phyloP scores from a whole-genome alignment of 148 eudicot species.

The Limonium bicolor region DNA sequence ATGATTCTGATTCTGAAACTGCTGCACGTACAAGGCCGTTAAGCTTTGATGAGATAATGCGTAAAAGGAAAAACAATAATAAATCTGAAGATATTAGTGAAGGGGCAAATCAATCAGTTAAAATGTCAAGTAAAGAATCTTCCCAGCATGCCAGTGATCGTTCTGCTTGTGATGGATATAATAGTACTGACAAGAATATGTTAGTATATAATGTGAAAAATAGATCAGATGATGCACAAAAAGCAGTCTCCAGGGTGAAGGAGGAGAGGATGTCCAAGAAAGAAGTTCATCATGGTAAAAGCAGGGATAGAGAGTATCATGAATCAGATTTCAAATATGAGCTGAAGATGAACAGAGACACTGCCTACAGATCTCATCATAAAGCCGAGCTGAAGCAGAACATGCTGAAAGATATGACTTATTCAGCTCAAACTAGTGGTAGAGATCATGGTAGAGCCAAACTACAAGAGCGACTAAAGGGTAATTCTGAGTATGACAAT shows the following conservation, averaged over 20 bases:
- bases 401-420: constrained; percentile 2
- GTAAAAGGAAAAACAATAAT: constrained; percentile 46
- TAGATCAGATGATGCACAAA: constrained; percentile 20
- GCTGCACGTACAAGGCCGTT: constrained; percentile 92
- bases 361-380: neutral
- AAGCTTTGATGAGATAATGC: constrained; percentile 82
- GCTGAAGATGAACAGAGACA: constrained; percentile 7
- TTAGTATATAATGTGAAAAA: constrained; percentile 11
- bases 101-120: constrained; percentile 14
- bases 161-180: constrained; percentile 8
- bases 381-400: too few relatives aligned
- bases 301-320: constrained; percentile 19
- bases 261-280: constrained; percentile 19
- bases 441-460: constrained; percentile 21
- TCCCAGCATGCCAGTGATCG: constrained; percentile 7
- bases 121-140: constrained; percentile 9
- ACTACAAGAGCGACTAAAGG: constrained; percentile 19
- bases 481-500: constrained; percentile 23
- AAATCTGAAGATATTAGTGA: constrained; percentile 16
- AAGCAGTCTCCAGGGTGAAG: constrained; percentile 22
- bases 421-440: constrained; percentile 18
- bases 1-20: constrained; percentile 40
- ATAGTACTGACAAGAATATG: constrained; percentile 16
- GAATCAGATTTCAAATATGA: constrained; percentile 14
- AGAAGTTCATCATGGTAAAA: constrained; percentile 20